Evolutionary conservation across 495 filamentous ascomycete genomes (phyloP), one percentile per base, ranked within the genome.

Genomic region (Tetracladium setigerum): DNA sequence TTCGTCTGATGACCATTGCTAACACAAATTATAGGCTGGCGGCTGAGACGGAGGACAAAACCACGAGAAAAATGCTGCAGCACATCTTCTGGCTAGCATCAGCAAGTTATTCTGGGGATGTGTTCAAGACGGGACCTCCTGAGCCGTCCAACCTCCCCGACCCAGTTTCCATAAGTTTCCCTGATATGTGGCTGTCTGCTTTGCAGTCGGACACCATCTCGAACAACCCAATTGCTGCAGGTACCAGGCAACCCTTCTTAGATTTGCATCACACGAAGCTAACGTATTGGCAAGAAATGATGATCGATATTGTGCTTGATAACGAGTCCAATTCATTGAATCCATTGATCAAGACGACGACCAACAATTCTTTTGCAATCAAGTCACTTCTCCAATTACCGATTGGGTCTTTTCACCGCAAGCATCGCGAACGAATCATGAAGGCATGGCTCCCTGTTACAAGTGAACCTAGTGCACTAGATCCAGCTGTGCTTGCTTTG

Each of bases 401-500:
- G 2, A 22, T 49, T 10, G 46, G 48, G 11, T 49, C 47, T 4
- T 58, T 66, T 27, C 60, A 49, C 14, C 68, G 61, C 47, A 57
- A 54, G 16, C 55, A 66, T 24, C 60, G 66, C 22, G 66, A 67
- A 41, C 61, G 57, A 12, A 62, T 67, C 22, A 60, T 69, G 64
- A 43, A 36, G 39, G 19, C 36, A 6, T 57, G 50, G 47, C n/a
- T 34, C 8, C 43, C 52, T 17, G 3, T 41, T 4, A 45, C 44
- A 22, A 43, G 30, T 32, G 22, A 42, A 19, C 35, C 34, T 16
- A 41, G 15, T 43, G 41, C 34, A 2, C 13, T 50, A 19, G 35
- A 56, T 38, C 47, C 48, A 44, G 45, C 55, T 11, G 56, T 70
- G 18, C 54, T 77, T n/a, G 62, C 62, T 27, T 46, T 78, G 46